These are phyloP conservation scores for Microbotryum saponariae DNA, from an alignment of 1,284 basidiomycete species.

Conservation along the genomic window DNA sequence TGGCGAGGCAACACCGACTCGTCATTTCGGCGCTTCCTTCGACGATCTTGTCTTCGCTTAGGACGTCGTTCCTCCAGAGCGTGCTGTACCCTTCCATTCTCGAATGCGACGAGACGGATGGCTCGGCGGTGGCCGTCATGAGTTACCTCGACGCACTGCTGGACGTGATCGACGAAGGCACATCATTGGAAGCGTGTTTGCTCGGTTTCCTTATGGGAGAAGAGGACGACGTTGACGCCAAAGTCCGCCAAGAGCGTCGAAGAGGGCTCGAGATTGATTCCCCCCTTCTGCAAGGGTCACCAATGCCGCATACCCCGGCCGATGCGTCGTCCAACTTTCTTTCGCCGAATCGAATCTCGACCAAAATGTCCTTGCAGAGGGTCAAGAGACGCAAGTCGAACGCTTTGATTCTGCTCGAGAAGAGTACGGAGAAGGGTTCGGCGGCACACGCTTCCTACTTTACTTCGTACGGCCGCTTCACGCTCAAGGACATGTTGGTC, in stretches of 20 bases:
- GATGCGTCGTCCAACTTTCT: background rate
- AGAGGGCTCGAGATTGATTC: background rate
- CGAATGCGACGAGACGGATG: constrained; percentile 85
- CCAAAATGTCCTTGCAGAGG: background rate
- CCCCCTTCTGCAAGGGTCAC: background rate
- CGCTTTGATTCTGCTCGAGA: constrained; percentile 70
- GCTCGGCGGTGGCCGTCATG: constrained; percentile 90
- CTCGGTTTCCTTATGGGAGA: constrained; percentile 73
- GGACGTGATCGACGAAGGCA: constrained; percentile 61
- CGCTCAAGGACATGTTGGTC: constrained; percentile 74
- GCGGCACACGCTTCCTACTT: constrained; percentile 58
- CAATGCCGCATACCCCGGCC: background rate
- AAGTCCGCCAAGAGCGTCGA: constrained; percentile 1
- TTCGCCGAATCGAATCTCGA: constrained; percentile 1
- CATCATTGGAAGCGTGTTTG: constrained; percentile 58
- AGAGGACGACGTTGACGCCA: constrained; percentile 48
- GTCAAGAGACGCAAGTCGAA: constrained; percentile 63
- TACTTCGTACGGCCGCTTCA: constrained; percentile 76
- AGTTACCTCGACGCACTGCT: constrained; percentile 87
- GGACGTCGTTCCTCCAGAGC: constrained; percentile 47
- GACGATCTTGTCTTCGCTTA: constrained; percentile 16
- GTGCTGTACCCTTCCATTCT: constrained; percentile 84
- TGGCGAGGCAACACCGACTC: constrained; percentile 15
- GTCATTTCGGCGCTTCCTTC: constrained; percentile 16
- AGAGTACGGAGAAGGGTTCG: constrained; percentile 55